Base-by-base conservation (phyloP, 495 filamentous ascomycete species). In the Xylaria castorea region DNA sequence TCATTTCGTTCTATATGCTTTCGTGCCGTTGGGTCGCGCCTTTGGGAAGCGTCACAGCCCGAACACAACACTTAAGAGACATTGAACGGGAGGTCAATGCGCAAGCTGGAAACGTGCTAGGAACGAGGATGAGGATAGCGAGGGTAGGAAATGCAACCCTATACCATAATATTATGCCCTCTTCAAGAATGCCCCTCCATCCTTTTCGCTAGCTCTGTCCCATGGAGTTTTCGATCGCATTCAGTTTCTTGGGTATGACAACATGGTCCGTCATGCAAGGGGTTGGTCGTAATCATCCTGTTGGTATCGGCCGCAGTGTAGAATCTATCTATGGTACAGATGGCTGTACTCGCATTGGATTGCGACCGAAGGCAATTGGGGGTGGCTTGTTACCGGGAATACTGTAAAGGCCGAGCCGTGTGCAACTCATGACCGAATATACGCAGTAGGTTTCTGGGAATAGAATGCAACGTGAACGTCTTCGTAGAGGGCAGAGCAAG, bases 201-300 rank as follows among this genome's bases (percentile, higher is more conserved):
- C 58, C 57, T 20, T 58, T 44, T 44, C 46, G 34, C 46, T 25
- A 63, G n/a, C n/a, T n/a, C 16, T 50, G 32, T 44, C 71, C 73
- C 68, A 70, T 74, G 44, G 36, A 5, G 14, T 64, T 42, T 44
- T 16, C 71, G 46, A 61, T 74, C 66, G 70, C 73, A 73, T 73
- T 68, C 32, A 51, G 73, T 74, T 70, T 75, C 74, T 76, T 76
- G 78, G 73, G 78, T 80, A 75, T 76, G 78, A 80, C 78, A 75
- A 73, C 65, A 68, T 44, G 65, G 12, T 27, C 44, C 65, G 20
- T 72, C 74, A 77, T 80, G 78, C 76, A 80, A 80, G 78, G 78
- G 78, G 75, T 75, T 75, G 71, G 53, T 51, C 25, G 34, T 44
- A 14, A 18, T 40, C 62, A 67, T 44, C 51, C 42, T 72, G 62